These are phyloP conservation scores for Cavenderia fasciculata DNA, from an alignment of 78 protist genomes.

Conservation along the genomic window DNA sequence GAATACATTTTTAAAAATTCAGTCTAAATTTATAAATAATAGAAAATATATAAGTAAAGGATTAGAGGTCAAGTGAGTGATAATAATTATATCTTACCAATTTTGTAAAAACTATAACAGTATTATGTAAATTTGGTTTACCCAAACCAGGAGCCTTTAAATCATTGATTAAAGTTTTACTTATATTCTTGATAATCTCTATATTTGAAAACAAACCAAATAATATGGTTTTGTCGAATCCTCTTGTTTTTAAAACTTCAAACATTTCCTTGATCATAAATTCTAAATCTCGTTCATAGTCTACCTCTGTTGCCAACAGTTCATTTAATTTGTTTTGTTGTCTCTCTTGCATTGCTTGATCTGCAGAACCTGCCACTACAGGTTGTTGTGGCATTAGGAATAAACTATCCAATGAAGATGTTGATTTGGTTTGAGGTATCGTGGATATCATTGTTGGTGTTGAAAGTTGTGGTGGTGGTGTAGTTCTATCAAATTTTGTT, in stretches of 20 bases:
- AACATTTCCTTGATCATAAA: slow-evolving; percentile 38
- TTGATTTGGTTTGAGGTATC: too few relatives aligned
- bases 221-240: slow-evolving; percentile 11
- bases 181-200: slow-evolving; percentile 29
- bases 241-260: slow-evolving; percentile 10
- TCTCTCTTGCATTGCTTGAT: background rate
- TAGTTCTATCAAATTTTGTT: too few relatives aligned
- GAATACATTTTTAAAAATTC: slow-evolving; percentile 63
- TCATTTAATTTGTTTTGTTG: slow-evolving; percentile 4
- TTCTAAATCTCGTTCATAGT: slow-evolving; percentile 27
- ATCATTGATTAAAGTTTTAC: slow-evolving; percentile 36
- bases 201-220: slow-evolving; percentile 35
- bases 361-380: too few relatives aligned
- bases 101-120: slow-evolving; percentile 19
- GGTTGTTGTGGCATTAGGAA: too few relatives aligned
- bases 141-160: background rate
- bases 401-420: too few relatives aligned
- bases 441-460: too few relatives aligned
- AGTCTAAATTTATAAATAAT: background rate
- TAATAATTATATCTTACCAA: background rate
- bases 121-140: background rate
- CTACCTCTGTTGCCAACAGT: slow-evolving; percentile 24
- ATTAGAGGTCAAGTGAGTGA: background rate
- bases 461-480: too few relatives aligned
- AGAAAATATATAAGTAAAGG: too few relatives aligned